Evolutionary conservation across 2,329 filamentous ascomycete genomes (phyloP), one percentile per base, ranked within the genome.

Genomic region (Microsporum audouinii): DNA sequence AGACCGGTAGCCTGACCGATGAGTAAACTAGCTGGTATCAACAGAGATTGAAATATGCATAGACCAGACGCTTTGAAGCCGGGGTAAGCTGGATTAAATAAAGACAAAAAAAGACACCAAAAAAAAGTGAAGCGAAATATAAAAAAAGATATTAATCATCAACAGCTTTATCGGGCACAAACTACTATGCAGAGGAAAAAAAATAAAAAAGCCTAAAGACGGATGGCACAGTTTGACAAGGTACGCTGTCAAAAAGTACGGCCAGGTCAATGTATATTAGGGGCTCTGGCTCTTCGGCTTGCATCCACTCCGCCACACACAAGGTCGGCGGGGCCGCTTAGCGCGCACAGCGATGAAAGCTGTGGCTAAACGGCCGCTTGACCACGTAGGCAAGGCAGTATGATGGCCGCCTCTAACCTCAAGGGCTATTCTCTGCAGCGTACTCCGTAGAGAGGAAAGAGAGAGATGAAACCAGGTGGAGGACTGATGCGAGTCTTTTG

Each of bases 221-320:
- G 43, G 17, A 47, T 29, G 49, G 49, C 49, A 53, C 49, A 53
- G 23, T 47, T 34, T 4, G 31, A 33, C 49, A 53, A 53, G 49
- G 49, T 53, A 31, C 27, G 23, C 14, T 51, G 45, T 31, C 45
- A 29, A 14, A 43, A 43, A 33, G 49, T 53, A 53, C 49, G 10
- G 29, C 27, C 29, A 27, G 43, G 43, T 34, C 39, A 27, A 53
- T 53, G 49, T 53, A 53, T 53, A 53, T 29, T 51, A 27, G 5
- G 27, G 45, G 45, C 27, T 51, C 45, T 51, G 17, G 45, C 45
- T 31, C 10, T 27, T 27, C n/a, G 27, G 17, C 27, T 29, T 59
- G 57, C 57, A 45, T 29, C 47, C 14, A 57, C 62, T 63, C 61
- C 62, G 62, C 62, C 62, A 63, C 62, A 63, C 62, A 60, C 43